phyloP scores from a whole-genome alignment of 2,329 filamentous ascomycete genomes.

The Ascochyta koolunga region DNA sequence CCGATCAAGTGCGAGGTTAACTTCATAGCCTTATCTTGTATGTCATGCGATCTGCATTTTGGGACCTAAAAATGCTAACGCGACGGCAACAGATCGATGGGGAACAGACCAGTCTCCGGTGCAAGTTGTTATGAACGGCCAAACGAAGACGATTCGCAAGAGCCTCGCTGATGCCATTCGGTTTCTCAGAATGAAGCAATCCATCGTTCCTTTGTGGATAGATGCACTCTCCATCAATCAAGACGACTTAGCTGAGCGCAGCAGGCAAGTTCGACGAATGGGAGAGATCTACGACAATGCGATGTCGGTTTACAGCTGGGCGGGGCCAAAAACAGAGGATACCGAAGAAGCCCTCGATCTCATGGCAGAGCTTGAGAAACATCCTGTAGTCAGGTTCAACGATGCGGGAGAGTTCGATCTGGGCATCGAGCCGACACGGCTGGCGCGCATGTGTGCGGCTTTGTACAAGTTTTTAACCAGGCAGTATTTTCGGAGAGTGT shows the following conservation, averaged over 20 bases:
- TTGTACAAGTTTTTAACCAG: not conserved
- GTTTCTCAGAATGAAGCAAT: not conserved
- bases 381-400: not conserved
- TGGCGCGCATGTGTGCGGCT: not conserved
- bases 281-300: conserved; percentile 15
- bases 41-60: too few relatives aligned
- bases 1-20: not conserved
- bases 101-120: not conserved
- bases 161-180: not conserved
- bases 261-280: conserved; percentile 16
- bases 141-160: not conserved
- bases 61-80: too few relatives aligned
- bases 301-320: conserved; percentile 4
- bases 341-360: not conserved
- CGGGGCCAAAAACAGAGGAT: too few relatives aligned
- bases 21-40: not conserved
- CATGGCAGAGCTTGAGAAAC: not conserved
- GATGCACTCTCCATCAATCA: conserved; percentile 23
- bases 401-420: not conserved
- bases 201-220: conserved; percentile 4
- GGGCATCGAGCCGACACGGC: not conserved
- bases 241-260: conserved; percentile 11
- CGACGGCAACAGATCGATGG: conserved; percentile 2
- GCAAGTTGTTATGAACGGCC: not conserved
- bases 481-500: not conserved